Base-by-base conservation (phyloP, 108 stramenopile genomes). In the Asterionellopsis glacialis region DNA sequence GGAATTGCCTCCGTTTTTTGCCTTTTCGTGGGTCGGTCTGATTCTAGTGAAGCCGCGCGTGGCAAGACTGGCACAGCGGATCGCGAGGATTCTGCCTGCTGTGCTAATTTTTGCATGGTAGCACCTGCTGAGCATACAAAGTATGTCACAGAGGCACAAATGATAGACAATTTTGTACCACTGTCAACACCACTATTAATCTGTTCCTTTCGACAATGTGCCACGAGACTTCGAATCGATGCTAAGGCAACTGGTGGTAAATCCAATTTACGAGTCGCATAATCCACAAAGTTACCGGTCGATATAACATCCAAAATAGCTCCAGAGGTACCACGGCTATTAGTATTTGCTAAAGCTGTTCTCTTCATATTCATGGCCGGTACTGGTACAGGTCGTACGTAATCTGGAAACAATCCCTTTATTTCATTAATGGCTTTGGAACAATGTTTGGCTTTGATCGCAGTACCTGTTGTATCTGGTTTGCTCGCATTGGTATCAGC, bases 371-470 rank as follows among this genome's bases (percentile, higher is more conserved):
- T 11, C 0, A 44, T 28, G 14, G 54, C 18, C 41, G 41, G 55
- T 33, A 33, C 33, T 33, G 33, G 33, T 33, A 33, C 33, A 33
- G 33, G 33, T 33, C 33, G 33, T 15, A 43, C 49, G 64, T 77
- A 74, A 28, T 80, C 78, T 40, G 82, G 82, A 51, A 83, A 77
- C 14, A 62, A 44, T 0, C 59, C 15, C 38, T 69, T 63, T 19
- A 83, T 69, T 51, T 83, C 82, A 9, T 68, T 70, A 41, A 83
- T 79, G n/a, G 82, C 82, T 11, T 45, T 24, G n/a, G 65, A 69
- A 27, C 78, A 79, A 44, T 83, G 82, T 43, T 79, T 83, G 14
- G 62, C 33, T 62, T 80, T 79, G 57, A 83, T 70, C 18, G 68
- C 64, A 10, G 45, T 22, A 19, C 27, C 45, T 14, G 25, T 11